Evolutionary conservation across 306 rosid genomes (phyloP), one percentile per base, ranked within the genome.

Genomic region (Vigna hirtella): DNA sequence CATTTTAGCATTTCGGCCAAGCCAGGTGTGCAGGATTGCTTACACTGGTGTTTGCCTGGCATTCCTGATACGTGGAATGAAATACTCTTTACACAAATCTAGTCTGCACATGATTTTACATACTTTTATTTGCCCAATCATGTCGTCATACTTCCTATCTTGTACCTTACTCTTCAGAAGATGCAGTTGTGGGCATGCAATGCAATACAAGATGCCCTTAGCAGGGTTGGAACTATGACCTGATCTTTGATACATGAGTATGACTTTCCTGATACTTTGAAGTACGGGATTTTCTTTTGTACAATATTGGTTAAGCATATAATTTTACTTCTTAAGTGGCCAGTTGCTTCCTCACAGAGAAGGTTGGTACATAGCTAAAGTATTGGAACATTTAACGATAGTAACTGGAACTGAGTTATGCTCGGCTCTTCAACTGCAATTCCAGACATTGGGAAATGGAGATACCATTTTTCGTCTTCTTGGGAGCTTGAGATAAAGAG

Each of bases 21-120:
- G 77, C 57, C 86, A 15, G 93, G 96, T 22, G 76, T 85, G 75
- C 94, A 93, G 75, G 98, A 94, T 87, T 94, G 98, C 81, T 85
- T 94, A 78, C 98, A 94, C 82, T 94, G 98, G 98, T 94, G 98
- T 78, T 84, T 94, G 70, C 98, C 98, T 0, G 98, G 97, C 34
- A 91, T 90, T 85, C 98, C 98, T 20, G 98, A 94, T 85, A 88
- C 96, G 50, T 94, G 98, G 98, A 94, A 94, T 63, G 93, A 94
- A 82, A 36, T 94, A 59, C 89, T 94, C 64, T 90, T 88, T 77
- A 87, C 93, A 30, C 98, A 94, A 79, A 90, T 94, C 61, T 94
- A 90, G 92, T 69, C n/a, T 76, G 74, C 74, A 13, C 51, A 50
- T 45, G 36, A 77, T 47, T 56, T 66, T 56, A 26, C 77, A 40